Conservation (phyloP, 2,329 filamentous ascomycete genomes). For the Hymenoscyphus albidus region DNA sequence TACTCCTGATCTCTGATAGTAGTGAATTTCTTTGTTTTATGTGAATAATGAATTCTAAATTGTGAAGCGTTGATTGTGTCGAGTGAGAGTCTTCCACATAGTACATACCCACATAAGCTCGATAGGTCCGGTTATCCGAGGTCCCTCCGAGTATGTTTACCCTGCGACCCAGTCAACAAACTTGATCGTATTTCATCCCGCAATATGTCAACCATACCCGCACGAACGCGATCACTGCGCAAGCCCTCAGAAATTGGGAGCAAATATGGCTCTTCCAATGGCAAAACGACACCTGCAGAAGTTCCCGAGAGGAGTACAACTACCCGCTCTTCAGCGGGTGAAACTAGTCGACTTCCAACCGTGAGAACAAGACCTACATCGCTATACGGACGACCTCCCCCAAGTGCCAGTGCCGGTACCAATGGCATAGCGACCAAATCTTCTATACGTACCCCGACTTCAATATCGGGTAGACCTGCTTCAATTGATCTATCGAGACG, state of each 20-base stretch:
- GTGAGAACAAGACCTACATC: slow-evolving; percentile 25
- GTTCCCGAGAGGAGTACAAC: slow-evolving; percentile 11
- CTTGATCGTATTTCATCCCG: background rate
- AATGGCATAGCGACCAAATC: slow-evolving; percentile 23
- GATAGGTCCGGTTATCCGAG: background rate
- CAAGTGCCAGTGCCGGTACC: slow-evolving; percentile 17
- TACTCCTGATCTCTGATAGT: too few species aligned
- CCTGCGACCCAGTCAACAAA: background rate
- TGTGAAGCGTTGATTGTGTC: too few species aligned
- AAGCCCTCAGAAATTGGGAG: slow-evolving; percentile 23
- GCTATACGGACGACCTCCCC: slow-evolving; percentile 22
- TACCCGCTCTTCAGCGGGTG: slow-evolving; percentile 7
- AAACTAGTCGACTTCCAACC: slow-evolving; percentile 31
- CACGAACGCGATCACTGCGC: slow-evolving; percentile 30
- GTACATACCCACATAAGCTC: too few species aligned
- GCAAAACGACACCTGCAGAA: slow-evolving; percentile 4
- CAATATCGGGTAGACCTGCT: slow-evolving; percentile 22
- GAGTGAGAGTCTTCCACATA: too few species aligned
- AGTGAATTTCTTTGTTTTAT: too few species aligned
- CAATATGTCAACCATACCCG: slow-evolving; percentile 27
- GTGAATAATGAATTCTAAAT: too few species aligned
- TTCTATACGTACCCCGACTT: slow-evolving; percentile 28
- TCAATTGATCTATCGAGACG: slow-evolving; percentile 24
- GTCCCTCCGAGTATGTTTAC: background rate
- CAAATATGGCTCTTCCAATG: slow-evolving; percentile 7